These are phyloP conservation scores for Dioscorea dumetorum DNA, from an alignment of 106 monocot genomes.

Conservation along the genomic window DNA sequence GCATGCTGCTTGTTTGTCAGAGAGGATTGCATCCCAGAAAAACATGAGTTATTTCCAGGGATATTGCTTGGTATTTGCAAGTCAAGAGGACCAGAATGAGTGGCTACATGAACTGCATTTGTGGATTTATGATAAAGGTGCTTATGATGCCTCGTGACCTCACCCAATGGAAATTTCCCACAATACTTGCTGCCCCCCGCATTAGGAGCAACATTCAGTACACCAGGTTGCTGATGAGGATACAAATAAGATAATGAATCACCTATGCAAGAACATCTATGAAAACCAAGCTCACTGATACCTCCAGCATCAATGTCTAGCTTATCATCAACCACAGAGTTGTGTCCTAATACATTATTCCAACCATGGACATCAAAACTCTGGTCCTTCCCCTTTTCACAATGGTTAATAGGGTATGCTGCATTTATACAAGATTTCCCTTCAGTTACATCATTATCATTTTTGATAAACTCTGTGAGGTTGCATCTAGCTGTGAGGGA, in stretches of 20 bases:
- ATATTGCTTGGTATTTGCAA: slow-evolving; percentile 3
- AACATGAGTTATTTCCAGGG: slow-evolving; percentile 13
- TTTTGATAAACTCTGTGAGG: slow-evolving; percentile 6
- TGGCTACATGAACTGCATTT: slow-evolving; percentile 7
- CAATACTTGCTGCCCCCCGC: slow-evolving; percentile 10
- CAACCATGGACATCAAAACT: slow-evolving; percentile 16
- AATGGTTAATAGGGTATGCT: slow-evolving; percentile 8
- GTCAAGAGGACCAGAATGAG: slow-evolving; percentile 7
- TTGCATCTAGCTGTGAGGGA: slow-evolving; percentile 19
- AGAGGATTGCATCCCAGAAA: slow-evolving; percentile 15
- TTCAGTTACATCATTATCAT: slow-evolving; percentile 13
- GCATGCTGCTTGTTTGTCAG: slow-evolving; percentile 9
- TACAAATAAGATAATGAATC: slow-evolving; percentile 2
- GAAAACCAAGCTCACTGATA: too few species aligned
- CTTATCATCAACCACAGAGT: slow-evolving; percentile 15
- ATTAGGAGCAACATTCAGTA: slow-evolving; percentile 8
- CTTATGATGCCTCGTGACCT: slow-evolving; percentile 2
- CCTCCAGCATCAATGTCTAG: neutral
- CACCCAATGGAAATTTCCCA: slow-evolving; percentile 9
- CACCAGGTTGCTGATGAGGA: slow-evolving; percentile 6
- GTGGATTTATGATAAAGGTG: slow-evolving; percentile 13
- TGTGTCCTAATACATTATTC: neutral
- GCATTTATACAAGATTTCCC: slow-evolving; percentile 8
- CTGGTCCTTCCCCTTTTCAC: slow-evolving; percentile 10
- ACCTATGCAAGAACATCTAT: neutral